Base-by-base conservation (phyloP, 2,329 filamentous ascomycete genomes). In the Sporothrix pseudoabietina region DNA sequence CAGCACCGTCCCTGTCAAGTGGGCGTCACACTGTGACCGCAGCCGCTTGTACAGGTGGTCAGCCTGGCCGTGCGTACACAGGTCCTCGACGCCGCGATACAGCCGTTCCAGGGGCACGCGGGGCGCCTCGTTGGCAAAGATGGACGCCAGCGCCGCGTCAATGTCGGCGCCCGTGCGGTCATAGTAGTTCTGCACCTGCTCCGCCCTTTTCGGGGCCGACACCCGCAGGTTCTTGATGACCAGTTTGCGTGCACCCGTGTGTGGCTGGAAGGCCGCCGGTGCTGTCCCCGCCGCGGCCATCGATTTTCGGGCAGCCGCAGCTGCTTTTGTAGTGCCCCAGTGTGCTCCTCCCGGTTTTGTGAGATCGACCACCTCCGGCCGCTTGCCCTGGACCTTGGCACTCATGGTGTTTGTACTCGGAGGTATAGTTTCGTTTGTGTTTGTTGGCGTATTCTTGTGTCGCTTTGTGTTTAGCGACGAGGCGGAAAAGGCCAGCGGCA, bases 201-300 rank as follows among this genome's bases (percentile, higher is more conserved):
- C 85, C 71, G 83, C 79, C 54, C 82, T 80, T 52, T 49, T 47
- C 3, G 39, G 54, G 73, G 87, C 86, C 22, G 86, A 86, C 0
- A 88, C 47, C 74, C 91, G 90, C 76, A 98, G 87, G 80, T 98
- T 98, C 87, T 97, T 97, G 78, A 99, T 93, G n/a, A 95, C 88
- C 63, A 99, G 87, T 82, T 92, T 94, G 85, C 92, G 94, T 26
- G 93, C 90, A 44, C 94, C 94, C 12, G 87, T 85, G 78, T 93
- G 89, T 14, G 93, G 90, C 77, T 91, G 92, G 79, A 94, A 93
- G 69, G 83, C 82, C 16, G 55, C 54, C 22, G 72, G 72, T 12
- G 55, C 7, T n/a, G 55, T 5, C n/a, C n/a, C 52, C 10, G 26
- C 81, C 79, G 32, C 26, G 78, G 32, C 26, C 35, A 55, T 26